phyloP scores from a whole-genome alignment of 1,284 basidiomycete species.

The Kalmanozyma brasiliensis region DNA sequence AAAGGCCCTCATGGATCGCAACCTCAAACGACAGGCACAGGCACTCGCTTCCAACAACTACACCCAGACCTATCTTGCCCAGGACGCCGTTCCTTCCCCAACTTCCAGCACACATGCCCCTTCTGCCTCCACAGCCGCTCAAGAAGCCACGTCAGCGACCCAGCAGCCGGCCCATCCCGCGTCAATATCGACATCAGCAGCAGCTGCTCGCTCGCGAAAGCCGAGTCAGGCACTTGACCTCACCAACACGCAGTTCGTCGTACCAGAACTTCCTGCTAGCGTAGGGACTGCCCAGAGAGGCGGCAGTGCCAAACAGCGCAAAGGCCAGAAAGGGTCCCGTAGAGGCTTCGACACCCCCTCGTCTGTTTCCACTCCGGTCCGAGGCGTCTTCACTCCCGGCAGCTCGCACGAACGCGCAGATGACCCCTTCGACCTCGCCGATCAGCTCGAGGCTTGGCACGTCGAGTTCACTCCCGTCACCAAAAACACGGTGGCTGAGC shows the following conservation, averaged over 20 bases:
- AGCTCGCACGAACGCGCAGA: conserved; percentile 43
- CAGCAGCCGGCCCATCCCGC: not conserved
- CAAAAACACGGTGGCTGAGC: conserved; percentile 57
- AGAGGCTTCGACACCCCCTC: conserved; percentile 39
- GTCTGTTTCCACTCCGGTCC: conserved; percentile 18
- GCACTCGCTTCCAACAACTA: conserved; percentile 27
- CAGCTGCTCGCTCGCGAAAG: conserved; percentile 37
- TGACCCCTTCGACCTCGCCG: conserved; percentile 41
- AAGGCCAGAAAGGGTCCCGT: conserved; percentile 36
- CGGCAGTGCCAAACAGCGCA: conserved; percentile 35
- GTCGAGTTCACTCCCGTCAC: conserved; percentile 61
- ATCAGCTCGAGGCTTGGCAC: conserved; percentile 65
- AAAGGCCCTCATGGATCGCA: conserved; percentile 54
- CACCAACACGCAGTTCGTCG: conserved; percentile 48
- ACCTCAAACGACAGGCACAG: conserved; percentile 41
- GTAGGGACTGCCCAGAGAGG: conserved; percentile 20
- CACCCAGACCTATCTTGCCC: conserved; percentile 19
- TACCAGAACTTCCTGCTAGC: conserved; percentile 46
- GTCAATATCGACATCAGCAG: conserved; percentile 8
- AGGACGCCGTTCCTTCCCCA: conserved; percentile 24
- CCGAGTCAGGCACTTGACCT: conserved; percentile 53
- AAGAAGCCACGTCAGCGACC: conserved; percentile 1
- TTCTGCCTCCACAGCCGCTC: conserved; percentile 1
- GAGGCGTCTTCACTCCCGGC: conserved; percentile 38
- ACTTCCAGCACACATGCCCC: conserved; percentile 14